Conservation (phyloP, 148 eudicot species). For the Silene conica region DNA sequence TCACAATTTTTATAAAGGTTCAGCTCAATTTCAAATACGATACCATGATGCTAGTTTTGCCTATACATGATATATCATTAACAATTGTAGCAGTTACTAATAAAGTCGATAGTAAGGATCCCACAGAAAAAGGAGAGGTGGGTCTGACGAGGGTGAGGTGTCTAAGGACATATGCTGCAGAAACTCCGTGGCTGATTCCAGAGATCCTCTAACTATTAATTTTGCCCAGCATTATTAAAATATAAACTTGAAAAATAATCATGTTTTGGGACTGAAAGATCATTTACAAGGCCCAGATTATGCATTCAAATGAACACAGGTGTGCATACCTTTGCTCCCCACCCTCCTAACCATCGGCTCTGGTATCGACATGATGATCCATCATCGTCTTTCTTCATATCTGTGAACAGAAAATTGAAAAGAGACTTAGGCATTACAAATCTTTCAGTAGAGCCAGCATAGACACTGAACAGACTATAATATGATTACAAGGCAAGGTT, state of each 20-base stretch:
- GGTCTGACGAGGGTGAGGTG: neutral
- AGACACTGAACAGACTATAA: neutral
- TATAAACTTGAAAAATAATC: neutral
- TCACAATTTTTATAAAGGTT: neutral
- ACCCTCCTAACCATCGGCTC: conserved; percentile 19
- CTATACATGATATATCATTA: neutral
- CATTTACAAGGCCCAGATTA: neutral
- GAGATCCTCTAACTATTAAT: neutral
- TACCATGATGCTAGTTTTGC: neutral
- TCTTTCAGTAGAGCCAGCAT: neutral
- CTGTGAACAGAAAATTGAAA: neutral
- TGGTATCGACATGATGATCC: conserved; percentile 12
- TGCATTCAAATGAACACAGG: neutral
- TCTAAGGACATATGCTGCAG: neutral
- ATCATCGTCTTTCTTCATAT: neutral
- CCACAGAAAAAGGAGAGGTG: neutral
- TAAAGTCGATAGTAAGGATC: neutral
- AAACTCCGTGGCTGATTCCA: neutral
- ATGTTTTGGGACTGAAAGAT: neutral
- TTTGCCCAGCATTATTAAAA: neutral
- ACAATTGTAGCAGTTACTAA: neutral
- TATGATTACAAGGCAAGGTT: neutral
- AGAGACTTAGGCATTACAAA: neutral
- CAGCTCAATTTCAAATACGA: neutral
- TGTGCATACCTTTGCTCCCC: conserved; percentile 17